Conservation (phyloP, 768 basidiomycete species). For the Hericium coralloides region DNA sequence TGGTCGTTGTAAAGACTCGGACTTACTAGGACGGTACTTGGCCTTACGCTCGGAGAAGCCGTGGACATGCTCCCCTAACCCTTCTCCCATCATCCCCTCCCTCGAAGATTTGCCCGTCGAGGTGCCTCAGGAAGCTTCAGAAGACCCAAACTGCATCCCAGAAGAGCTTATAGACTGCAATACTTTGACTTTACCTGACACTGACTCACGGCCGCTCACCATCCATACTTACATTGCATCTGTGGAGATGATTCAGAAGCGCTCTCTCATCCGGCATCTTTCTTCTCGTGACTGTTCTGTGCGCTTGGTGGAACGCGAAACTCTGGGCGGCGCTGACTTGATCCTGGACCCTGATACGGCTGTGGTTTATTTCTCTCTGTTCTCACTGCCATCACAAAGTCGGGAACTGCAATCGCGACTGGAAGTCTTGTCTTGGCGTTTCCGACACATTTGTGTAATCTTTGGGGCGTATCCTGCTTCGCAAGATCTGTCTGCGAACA, state of each 20-base stretch:
- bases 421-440: slow-evolving; percentile 55
- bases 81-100: not conserved
- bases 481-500: not conserved
- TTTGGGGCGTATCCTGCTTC: slow-evolving; percentile 30
- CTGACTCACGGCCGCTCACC: slow-evolving; percentile 18
- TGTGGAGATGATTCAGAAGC: slow-evolving; percentile 59
- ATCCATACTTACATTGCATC: slow-evolving; percentile 64
- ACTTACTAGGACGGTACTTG: too few relatives aligned
- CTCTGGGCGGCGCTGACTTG: slow-evolving; percentile 52
- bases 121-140: not conserved
- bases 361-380: slow-evolving; percentile 38
- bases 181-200: not conserved
- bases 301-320: slow-evolving; percentile 56
- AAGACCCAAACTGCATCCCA: not conserved
- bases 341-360: slow-evolving; percentile 57
- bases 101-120: not conserved
- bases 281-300: slow-evolving; percentile 35
- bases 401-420: slow-evolving; percentile 36
- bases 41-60: not conserved
- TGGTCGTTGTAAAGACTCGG: too few relatives aligned
- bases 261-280: slow-evolving; percentile 45
- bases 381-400: slow-evolving; percentile 40
- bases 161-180: not conserved
- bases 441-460: slow-evolving; percentile 42
- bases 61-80: not conserved